Conservation (phyloP, 257 asterid genomes). For the Rauvolfia tetraphylla region DNA sequence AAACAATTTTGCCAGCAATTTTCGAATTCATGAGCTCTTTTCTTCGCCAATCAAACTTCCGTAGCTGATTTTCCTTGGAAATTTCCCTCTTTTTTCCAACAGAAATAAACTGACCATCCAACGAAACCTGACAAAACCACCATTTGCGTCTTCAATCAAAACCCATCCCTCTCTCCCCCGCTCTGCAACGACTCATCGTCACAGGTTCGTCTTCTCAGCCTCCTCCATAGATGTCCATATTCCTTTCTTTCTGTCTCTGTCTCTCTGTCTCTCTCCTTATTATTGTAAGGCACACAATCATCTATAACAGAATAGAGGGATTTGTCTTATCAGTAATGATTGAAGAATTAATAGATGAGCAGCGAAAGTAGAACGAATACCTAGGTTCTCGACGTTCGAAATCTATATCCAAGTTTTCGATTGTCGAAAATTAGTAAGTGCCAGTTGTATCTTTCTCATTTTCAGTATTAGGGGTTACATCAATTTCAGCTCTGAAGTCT, state of each 20-base stretch:
- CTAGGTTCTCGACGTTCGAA: conserved; percentile 41
- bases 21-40: not conserved
- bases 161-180: not conserved
- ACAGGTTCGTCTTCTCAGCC: conserved; percentile 19
- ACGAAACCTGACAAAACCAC: not conserved
- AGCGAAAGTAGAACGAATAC: conserved; percentile 20
- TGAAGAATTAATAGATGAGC: conserved; percentile 23
- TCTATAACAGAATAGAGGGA: not conserved
- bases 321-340: not conserved
- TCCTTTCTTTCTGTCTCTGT: not conserved
- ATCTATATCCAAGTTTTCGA: conserved; percentile 19
- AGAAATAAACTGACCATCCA: conserved; percentile 4
- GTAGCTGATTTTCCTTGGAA: not conserved
- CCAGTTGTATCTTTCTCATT: not conserved
- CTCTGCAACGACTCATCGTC: conserved; percentile 10
- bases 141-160: conserved; percentile 1
- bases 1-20: not conserved
- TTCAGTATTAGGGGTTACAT: conserved; percentile 25
- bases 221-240: not conserved
- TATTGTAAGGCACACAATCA: not conserved
- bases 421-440: conserved; percentile 8
- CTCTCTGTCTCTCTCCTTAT: not conserved
- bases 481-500: conserved; percentile 31
- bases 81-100: not conserved
- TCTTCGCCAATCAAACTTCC: conserved; percentile 8